Base-by-base conservation (phyloP, 768 basidiomycete species). In the Tylopilus rubrobrunneus region DNA sequence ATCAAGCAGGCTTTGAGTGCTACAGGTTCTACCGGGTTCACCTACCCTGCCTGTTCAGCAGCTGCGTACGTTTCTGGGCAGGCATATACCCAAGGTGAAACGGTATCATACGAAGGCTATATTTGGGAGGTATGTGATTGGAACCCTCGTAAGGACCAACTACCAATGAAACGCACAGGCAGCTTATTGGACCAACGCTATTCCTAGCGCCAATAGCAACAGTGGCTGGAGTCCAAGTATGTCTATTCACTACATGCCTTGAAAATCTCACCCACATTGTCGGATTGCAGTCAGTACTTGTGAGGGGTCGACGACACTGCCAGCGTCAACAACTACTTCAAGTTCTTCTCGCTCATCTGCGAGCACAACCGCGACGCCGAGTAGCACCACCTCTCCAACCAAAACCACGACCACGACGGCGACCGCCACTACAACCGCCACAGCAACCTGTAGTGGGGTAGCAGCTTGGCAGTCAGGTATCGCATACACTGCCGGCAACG, bases 11-110 rank as follows among this genome's bases (percentile, higher is more conserved):
- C 80, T 27, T 73, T 87, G 36, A 67, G 70, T 14, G 78, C 80
- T 14, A 81, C 84, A 34, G 84, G 85, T 45, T 83, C 84, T n/a
- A 82, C 81, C 17, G 84, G 85, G 8, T 87, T 87, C 67, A 80
- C 79, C 3, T 86, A 75, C 68, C 83, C 84, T 15, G 58, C 78
- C 48, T 87, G 84, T 63, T 74, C 78, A 39, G 81, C 84, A 10
- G 73, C 81, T 17, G 75, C 81, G 0, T 87, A 69, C 60, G 71
- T 73, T 47, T 63, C 78, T 9, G 80, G 81, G 17, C 74, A 65
- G 8, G 71, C 63, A 51, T 86, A 87, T 65, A 60, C 74, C 5
- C 83, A 73, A 4, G 80, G 80, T 27, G 70, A 76, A 2, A 62
- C 74, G 56, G 85, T 82, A 14, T 76, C 83, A 12, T 86, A 76